phyloP scores from a whole-genome alignment of 2,329 filamentous ascomycete genomes.

The Bipolaris gigantea region DNA sequence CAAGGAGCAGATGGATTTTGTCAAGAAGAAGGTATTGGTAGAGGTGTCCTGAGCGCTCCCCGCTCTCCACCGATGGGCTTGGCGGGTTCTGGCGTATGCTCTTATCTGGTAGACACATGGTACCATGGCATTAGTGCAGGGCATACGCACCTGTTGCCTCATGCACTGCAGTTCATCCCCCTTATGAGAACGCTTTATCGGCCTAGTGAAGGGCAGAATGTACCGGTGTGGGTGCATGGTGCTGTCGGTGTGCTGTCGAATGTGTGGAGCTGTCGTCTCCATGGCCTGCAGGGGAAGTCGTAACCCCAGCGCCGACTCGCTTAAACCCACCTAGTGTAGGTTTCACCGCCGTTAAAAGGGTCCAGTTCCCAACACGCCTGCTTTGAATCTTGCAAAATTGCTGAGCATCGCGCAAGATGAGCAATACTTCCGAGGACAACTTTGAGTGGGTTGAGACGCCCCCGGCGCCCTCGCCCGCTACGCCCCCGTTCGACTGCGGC shows the following conservation, averaged over 20 bases:
- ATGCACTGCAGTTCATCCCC: not conserved
- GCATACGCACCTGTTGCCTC: not conserved
- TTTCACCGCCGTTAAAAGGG: constrained; percentile 38
- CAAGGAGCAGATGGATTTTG: constrained; percentile 35
- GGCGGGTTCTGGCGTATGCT: constrained; percentile 3
- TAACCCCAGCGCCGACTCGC: constrained; percentile 13
- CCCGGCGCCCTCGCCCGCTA: constrained; percentile 55
- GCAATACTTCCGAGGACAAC: constrained; percentile 51
- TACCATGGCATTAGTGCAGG: not conserved
- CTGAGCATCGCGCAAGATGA: constrained; percentile 38
- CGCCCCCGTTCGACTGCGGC: constrained; percentile 59
- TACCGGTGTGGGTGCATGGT: constrained; percentile 1
- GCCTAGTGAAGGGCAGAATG: not conserved
- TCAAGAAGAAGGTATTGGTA: constrained; percentile 40
- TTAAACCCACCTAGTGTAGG: constrained; percentile 23
- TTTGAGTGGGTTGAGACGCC: constrained; percentile 71
- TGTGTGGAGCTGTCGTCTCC: constrained; percentile 17
- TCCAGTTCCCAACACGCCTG: constrained; percentile 30
- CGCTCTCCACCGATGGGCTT: constrained; percentile 2
- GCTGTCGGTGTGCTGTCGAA: constrained; percentile 8
- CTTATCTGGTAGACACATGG: not conserved
- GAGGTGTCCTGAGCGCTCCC: constrained; percentile 13
- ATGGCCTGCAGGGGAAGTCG: constrained; percentile 11
- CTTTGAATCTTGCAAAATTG: constrained; percentile 36
- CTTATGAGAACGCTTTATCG: not conserved